phyloP scores from a whole-genome alignment of 1,284 basidiomycete species.

The Austroboletus olivaceoglutinosus region DNA sequence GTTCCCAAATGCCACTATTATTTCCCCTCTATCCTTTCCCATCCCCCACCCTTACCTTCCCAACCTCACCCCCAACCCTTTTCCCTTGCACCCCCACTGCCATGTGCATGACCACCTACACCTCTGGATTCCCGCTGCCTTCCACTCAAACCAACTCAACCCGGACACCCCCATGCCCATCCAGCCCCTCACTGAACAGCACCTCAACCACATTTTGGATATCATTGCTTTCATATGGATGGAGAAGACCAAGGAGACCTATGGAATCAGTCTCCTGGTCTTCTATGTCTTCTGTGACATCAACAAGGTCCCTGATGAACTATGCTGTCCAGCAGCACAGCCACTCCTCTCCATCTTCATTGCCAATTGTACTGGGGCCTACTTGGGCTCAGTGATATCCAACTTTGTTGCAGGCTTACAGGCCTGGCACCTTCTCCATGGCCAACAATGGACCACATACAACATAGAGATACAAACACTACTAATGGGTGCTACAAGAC shows the following conservation, averaged over 20 bases:
- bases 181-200: background rate
- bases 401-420: constrained; percentile 33
- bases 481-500: too few species aligned
- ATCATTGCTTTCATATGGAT: constrained; percentile 20
- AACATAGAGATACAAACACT: too few species aligned
- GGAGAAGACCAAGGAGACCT: constrained; percentile 20
- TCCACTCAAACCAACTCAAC: too few species aligned
- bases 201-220: constrained; percentile 14
- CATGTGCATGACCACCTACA: too few species aligned
- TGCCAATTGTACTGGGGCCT: constrained; percentile 17
- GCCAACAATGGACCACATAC: constrained; percentile 26
- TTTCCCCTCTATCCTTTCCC: too few species aligned
- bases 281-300: constrained; percentile 36
- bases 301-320: constrained; percentile 14
- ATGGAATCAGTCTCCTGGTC: constrained; percentile 28
- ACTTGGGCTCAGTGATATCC: constrained; percentile 17
- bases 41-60: background rate
- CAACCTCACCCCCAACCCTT: background rate
- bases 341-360: constrained; percentile 18
- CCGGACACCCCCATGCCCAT: background rate
- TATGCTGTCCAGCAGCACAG: constrained; percentile 16
- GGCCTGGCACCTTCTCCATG: constrained; percentile 40
- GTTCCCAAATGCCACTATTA: too few species aligned
- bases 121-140: constrained; percentile 9
- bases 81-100: too few species aligned